Percentiles rank a stretch among this genome's conserved stretches.
Evolutionary conservation across 768 basidiomycete species (phyloP).

Genomic region (Cystoderma amianthinum): DNA sequence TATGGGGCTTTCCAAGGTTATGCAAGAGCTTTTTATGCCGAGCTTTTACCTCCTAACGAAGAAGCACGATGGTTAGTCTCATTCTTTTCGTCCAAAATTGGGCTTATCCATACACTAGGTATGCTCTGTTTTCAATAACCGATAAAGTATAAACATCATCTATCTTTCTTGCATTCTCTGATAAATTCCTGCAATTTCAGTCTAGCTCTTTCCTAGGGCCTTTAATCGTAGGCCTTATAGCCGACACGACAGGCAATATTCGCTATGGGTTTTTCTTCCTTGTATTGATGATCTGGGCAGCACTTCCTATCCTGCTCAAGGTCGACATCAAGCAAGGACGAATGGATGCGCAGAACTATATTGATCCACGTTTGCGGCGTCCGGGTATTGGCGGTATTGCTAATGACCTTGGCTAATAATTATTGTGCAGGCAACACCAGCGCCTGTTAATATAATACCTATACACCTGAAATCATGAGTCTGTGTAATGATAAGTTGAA

Average conservation of each 20-base stretch:
- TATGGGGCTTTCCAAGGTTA: slow-evolving; percentile 93
- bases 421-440: not conserved
- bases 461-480: too few species aligned
- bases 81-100: slow-evolving; percentile 79
- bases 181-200: slow-evolving; percentile 28
- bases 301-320: slow-evolving; percentile 66
- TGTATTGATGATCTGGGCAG: slow-evolving; percentile 70
- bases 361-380: slow-evolving; percentile 8
- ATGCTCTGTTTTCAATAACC: slow-evolving; percentile 83
- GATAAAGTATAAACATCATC: slow-evolving; percentile 51
- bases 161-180: not conserved
- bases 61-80: slow-evolving; percentile 91
- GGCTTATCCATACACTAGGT: slow-evolving; percentile 22
- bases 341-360: slow-evolving; percentile 38
- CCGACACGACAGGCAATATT: slow-evolving; percentile 87
- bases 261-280: slow-evolving; percentile 90
- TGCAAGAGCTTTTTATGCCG: slow-evolving; percentile 80
- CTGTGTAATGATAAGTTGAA: too few species aligned
- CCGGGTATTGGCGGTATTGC: not conserved
- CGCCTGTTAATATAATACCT: too few species aligned
- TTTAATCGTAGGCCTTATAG: slow-evolving; percentile 79
- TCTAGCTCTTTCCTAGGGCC: slow-evolving; percentile 92
- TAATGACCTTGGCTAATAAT: not conserved
- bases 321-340: slow-evolving; percentile 69
- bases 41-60: slow-evolving; percentile 80